Evolutionary conservation across 2,329 filamentous ascomycete species (phyloP).

Genomic region (Pyricularia sp.): DNA sequence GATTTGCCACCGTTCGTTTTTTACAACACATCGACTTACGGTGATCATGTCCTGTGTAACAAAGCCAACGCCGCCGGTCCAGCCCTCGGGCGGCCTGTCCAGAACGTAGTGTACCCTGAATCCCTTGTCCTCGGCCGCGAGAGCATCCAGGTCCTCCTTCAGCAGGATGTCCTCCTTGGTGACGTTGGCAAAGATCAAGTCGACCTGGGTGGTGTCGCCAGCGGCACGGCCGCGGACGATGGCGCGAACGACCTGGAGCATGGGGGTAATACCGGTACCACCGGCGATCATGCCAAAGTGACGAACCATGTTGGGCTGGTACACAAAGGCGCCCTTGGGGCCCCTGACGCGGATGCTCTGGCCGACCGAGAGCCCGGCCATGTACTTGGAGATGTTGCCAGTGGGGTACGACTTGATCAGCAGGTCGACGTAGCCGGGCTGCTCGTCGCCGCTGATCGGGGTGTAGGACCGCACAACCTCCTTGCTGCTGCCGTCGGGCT

Average conservation of each 20-base stretch:
- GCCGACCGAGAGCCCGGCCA: conserved; percentile 74
- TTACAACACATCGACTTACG: conserved; percentile 20
- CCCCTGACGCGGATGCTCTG: conserved; percentile 85
- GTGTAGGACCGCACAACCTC: conserved; percentile 90
- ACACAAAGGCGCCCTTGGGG: conserved; percentile 96
- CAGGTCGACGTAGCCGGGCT: conserved; percentile 87
- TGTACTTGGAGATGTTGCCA: conserved; percentile 92
- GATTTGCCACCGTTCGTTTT: background rate
- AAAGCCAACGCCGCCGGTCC: conserved; percentile 89
- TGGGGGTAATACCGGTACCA: conserved; percentile 95
- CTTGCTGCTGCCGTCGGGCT: conserved; percentile 63
- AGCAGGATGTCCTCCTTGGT: conserved; percentile 87
- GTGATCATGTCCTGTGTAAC: conserved; percentile 95
- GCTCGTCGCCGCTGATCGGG: conserved; percentile 80
- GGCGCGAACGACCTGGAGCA: conserved; percentile 92
- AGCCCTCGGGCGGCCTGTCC: conserved; percentile 87
- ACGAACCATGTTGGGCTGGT: conserved; percentile 92
- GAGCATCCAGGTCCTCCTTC: conserved; percentile 78
- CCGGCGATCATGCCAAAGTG: conserved; percentile 98
- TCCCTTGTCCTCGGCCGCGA: conserved; percentile 62
- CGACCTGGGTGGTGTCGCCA: conserved; percentile 80
- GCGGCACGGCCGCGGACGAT: conserved; percentile 70
- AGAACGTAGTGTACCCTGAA: conserved; percentile 92
- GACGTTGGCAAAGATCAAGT: conserved; percentile 96
- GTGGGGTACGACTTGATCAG: conserved; percentile 97